Evolutionary conservation across 2,329 filamentous ascomycete genomes (phyloP), one percentile per base, ranked within the genome.

Genomic region (Cladosporium cucumerinum): DNA sequence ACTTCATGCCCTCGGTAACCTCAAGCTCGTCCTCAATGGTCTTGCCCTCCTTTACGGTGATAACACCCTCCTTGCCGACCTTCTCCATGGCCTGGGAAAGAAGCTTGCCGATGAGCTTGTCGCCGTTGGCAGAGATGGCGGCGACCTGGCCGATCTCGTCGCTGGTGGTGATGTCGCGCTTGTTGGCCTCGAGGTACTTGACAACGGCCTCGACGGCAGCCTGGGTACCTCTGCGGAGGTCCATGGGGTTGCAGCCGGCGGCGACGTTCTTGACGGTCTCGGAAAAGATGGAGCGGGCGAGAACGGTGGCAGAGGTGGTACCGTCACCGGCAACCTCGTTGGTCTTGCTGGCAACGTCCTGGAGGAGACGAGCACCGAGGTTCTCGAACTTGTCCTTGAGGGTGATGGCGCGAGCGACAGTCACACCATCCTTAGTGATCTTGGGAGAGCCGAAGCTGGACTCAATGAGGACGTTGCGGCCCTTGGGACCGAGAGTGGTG

Each of bases 231-330:
- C 95, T 90, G 80, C 95, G 90, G 76, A 99, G 87, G 78, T 99
- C 95, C 95, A 99, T 98, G 72, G 95, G 95, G 85, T 99, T 99
- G 90, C 95, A 99, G 77, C 95, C 95, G 69, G 95, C 95, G 71
- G 95, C 95, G 70, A 99, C 95, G 80, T 99, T 99, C 90, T 99
- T 99, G 79, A 98, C 95, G 63, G 94, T 98, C 87, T 99, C 95
- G 81, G 95, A 96, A 87, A 99, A 99, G 83, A 99, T 99, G 79
- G 93, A 91, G 74, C 93, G 92, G 73, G 93, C 95, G 72, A 99
- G 92, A 72, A 98, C 95, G 69, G 95, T 99, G 70, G 95, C 95
- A 71, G 93, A 97, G 71, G 95, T 99, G 74, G 95, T 99, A 82
- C 95, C 95, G 80, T 99, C 95, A 89, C 95, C 95, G 72, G 95